Percentiles rank a stretch among this genome's conserved stretches.
Evolutionary conservation across 176 grass and related monocot genomes (phyloP).

Genomic region (bread wheat (Triticum aestivum)): DNA sequence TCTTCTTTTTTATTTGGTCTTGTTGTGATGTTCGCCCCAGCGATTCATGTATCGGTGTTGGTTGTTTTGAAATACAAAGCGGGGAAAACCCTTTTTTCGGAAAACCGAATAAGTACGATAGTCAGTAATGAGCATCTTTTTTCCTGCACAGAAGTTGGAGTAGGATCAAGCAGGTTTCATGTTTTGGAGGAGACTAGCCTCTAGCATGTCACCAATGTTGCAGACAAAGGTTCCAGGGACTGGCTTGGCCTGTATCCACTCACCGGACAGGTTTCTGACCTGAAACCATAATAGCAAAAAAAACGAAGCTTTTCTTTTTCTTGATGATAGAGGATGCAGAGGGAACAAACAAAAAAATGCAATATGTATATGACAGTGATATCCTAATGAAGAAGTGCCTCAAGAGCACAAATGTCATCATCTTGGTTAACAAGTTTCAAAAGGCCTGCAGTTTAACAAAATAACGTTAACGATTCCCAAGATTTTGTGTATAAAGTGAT

Average conservation of each 20-base stretch:
- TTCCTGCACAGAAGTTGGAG: neutral
- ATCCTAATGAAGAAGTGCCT: too few relatives aligned
- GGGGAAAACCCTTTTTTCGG: too few relatives aligned
- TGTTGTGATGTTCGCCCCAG: too few relatives aligned
- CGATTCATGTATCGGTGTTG: too few relatives aligned
- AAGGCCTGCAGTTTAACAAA: too few relatives aligned
- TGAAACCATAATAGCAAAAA: slow-evolving; percentile 13
- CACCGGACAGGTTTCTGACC: slow-evolving; percentile 79
- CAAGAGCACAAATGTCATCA: too few relatives aligned
- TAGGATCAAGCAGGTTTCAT: neutral
- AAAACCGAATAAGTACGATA: neutral
- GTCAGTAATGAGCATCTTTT: neutral
- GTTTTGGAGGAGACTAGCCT: slow-evolving; percentile 31
- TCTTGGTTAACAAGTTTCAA: too few relatives aligned
- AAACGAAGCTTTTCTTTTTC: neutral
- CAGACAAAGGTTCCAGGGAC: slow-evolving; percentile 85
- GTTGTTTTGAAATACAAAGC: too few relatives aligned
- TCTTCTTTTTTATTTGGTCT: too few relatives aligned
- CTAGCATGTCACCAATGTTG: slow-evolving; percentile 92
- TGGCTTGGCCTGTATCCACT: slow-evolving; percentile 80
- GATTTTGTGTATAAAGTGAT: too few relatives aligned
- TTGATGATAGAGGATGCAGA: neutral
- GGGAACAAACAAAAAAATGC: neutral
- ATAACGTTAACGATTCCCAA: too few relatives aligned
- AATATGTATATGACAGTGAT: neutral